Conservation (phyloP, 2,329 filamentous ascomycete species). For the Microthyrium microscopicum region DNA sequence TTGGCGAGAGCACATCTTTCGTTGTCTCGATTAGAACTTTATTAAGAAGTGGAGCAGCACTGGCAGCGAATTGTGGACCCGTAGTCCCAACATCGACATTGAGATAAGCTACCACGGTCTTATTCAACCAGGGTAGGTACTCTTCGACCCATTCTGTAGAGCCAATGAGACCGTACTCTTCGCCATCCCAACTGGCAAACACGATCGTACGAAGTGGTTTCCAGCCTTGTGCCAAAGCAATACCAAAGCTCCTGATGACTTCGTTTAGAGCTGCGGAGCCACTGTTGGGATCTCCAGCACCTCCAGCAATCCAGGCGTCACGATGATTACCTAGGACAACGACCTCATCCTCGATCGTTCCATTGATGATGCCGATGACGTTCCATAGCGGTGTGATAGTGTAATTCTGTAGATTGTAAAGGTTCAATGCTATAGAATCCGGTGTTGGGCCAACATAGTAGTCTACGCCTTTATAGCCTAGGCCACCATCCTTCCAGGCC, state of each 20-base stretch:
- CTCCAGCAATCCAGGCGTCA: constrained; percentile 80
- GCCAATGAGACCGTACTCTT: constrained; percentile 72
- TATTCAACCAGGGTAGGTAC: constrained; percentile 62
- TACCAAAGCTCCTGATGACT: constrained; percentile 57
- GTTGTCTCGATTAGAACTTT: constrained; percentile 51
- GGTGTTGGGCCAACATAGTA: constrained; percentile 80
- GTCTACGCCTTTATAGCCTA: constrained; percentile 63
- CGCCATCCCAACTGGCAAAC: constrained; percentile 54
- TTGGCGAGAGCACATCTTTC: constrained; percentile 31
- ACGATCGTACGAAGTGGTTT: constrained; percentile 80
- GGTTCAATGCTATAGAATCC: constrained; percentile 38
- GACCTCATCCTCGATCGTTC: constrained; percentile 68
- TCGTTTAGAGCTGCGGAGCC: constrained; percentile 59
- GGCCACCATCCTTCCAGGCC: constrained; percentile 55
- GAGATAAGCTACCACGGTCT: constrained; percentile 61
- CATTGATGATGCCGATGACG: constrained; percentile 83
- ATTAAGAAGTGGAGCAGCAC: constrained; percentile 61
- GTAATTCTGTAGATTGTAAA: constrained; percentile 33
- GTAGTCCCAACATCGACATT: constrained; percentile 66
- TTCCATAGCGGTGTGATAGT: constrained; percentile 41
- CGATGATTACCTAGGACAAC: constrained; percentile 84
- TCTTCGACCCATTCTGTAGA: constrained; percentile 92
- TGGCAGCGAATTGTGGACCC: constrained; percentile 45
- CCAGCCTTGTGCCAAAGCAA: constrained; percentile 58
- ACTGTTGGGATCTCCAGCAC: constrained; percentile 67